A percentile compares a stretch with the other conserved stretches of the same genome.
Conservation (phyloP, 108 stramenopile genomes). For the Aurantiochytrium sp. region DNA sequence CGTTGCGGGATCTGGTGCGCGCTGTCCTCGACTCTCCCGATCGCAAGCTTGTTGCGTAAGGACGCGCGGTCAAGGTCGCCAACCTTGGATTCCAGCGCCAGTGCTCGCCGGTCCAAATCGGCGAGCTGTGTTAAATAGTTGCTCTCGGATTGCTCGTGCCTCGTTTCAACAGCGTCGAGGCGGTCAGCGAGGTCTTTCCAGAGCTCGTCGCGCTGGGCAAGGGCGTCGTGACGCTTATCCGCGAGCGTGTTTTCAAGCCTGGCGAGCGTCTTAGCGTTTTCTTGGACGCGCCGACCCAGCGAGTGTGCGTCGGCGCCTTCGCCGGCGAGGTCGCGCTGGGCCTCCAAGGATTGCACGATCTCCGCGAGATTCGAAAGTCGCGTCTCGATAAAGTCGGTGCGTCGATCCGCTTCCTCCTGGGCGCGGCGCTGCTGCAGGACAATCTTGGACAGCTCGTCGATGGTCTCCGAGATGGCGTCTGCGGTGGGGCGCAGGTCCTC, state of each 20-base stretch:
- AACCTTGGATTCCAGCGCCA: not conserved
- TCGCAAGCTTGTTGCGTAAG: not conserved
- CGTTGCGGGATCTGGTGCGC: not conserved
- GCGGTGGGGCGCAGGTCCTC: not conserved
- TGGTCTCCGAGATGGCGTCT: not conserved
- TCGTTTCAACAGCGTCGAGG: not conserved
- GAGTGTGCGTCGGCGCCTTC: no score
- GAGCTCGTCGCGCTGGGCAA: not conserved
- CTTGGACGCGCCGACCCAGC: not conserved
- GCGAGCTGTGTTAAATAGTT: not conserved
- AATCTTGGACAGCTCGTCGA: not conserved
- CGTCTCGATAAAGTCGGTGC: not conserved
- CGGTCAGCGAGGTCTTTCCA: not conserved
- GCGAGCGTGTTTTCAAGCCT: not conserved
- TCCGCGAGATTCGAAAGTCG: not conserved
- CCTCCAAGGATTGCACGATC: not conserved
- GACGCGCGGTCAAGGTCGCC: not conserved
- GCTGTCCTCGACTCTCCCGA: not conserved
- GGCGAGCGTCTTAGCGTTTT: not conserved
- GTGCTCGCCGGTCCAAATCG: not conserved
- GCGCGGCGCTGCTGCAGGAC: not conserved
- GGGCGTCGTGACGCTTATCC: not conserved
- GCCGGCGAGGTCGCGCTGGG: no score
- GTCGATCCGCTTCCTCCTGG: not conserved
- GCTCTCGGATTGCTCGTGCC: not conserved